These are phyloP conservation scores for Lachancea lanzarotensis DNA, from an alignment of 805 yeast genomes.

Conservation along the genomic window DNA sequence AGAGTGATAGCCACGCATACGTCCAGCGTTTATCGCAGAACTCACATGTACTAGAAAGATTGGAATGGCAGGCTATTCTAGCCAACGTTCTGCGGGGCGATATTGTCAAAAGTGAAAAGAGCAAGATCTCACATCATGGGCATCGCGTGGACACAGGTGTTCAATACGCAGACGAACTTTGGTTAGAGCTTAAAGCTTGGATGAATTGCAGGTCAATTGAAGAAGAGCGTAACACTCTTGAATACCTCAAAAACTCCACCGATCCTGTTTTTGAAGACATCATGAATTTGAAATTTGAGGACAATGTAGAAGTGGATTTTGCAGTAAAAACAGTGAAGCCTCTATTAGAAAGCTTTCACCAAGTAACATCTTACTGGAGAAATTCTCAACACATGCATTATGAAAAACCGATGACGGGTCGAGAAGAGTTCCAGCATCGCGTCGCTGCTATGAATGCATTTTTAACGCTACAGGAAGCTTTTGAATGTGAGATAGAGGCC, in stretches of 20 bases:
- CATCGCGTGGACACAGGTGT: conserved; percentile 25
- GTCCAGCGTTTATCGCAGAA: conserved; percentile 22
- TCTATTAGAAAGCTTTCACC: conserved; percentile 55
- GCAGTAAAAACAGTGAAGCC: conserved; percentile 48
- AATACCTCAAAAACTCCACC: conserved; percentile 63
- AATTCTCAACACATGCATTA: conserved; percentile 68
- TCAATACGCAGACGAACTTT: conserved; percentile 40
- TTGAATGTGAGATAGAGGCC: conserved; percentile 53
- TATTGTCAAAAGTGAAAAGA: conserved; percentile 85
- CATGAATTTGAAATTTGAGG: conserved; percentile 52
- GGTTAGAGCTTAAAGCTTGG: conserved; percentile 85
- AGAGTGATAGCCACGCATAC: conserved; percentile 3
- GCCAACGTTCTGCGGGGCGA: conserved; percentile 90
- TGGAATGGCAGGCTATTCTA: conserved; percentile 96
- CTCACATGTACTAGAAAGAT: conserved; percentile 55
- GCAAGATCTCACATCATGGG: conserved; percentile 52
- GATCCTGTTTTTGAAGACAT: conserved; percentile 69
- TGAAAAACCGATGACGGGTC: conserved; percentile 67
- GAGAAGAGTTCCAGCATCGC: conserved; percentile 55
- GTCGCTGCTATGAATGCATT: conserved; percentile 78
- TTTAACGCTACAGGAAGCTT: conserved; percentile 67
- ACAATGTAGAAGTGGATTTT: conserved; percentile 29
- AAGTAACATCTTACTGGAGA: conserved; percentile 72
- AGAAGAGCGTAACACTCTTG: conserved; percentile 65
- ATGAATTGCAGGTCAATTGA: conserved; percentile 71